Conservation (phyloP, 352 stramenopile genomes). For the Phytophthora cactorum region DNA sequence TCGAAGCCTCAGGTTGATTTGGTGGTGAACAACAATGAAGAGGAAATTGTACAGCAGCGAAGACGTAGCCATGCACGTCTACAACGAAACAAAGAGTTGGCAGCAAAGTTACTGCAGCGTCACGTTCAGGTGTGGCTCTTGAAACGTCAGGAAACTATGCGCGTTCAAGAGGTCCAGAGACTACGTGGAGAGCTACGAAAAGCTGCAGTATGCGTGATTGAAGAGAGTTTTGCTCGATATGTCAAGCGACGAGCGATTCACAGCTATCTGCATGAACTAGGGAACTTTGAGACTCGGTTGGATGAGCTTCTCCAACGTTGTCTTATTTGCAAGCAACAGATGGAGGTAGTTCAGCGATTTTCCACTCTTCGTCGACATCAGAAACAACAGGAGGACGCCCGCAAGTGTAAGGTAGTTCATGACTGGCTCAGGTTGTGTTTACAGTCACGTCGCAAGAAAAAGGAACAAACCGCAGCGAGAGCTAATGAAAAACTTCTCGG, state of each 20-base stretch:
- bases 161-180: slow-evolving; percentile 12
- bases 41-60: not conserved
- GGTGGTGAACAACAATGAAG: slow-evolving; percentile 20
- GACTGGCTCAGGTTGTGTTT: slow-evolving; percentile 14
- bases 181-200: slow-evolving; percentile 18
- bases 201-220: slow-evolving; percentile 21
- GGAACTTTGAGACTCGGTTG: slow-evolving; percentile 19
- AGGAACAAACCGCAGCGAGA: not conserved
- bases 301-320: slow-evolving; percentile 11
- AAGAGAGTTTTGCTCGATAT: slow-evolving; percentile 21
- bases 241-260: slow-evolving; percentile 24
- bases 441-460: slow-evolving; percentile 3
- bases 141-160: slow-evolving; percentile 19
- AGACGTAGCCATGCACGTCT: not conserved
- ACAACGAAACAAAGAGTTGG: slow-evolving; percentile 14
- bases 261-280: slow-evolving; percentile 21
- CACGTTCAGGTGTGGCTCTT: slow-evolving; percentile 39
- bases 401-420: slow-evolving; percentile 3
- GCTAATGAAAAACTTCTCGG: slow-evolving; percentile 14
- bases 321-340: slow-evolving; percentile 19
- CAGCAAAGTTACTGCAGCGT: slow-evolving; percentile 26
- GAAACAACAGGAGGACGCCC: slow-evolving; percentile 7
- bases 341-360: slow-evolving; percentile 26
- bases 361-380: slow-evolving; percentile 8
- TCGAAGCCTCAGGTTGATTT: not conserved